phyloP scores from a whole-genome alignment of 2,329 filamentous ascomycete genomes.

The Thelonectria discophora region DNA sequence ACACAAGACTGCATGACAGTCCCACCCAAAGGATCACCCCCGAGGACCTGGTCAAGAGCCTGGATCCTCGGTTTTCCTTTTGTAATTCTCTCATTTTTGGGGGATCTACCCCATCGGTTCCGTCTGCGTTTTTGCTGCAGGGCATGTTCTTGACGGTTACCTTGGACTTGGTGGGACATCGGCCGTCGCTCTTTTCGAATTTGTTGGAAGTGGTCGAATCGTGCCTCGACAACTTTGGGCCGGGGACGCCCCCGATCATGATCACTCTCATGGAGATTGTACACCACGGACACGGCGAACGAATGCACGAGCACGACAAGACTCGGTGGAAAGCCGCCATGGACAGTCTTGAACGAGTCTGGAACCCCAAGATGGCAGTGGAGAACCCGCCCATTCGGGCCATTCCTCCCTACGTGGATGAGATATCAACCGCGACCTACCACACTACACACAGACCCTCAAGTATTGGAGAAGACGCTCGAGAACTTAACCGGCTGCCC shows the following conservation, averaged over 20 bases:
- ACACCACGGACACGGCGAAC: slow-evolving; percentile 43
- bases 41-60: slow-evolving; percentile 45
- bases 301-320: slow-evolving; percentile 48
- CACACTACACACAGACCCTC: slow-evolving; percentile 34
- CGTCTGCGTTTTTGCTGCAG: slow-evolving; percentile 50
- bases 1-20: slow-evolving; percentile 29
- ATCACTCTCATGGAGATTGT: slow-evolving; percentile 49
- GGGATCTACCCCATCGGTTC: slow-evolving; percentile 46
- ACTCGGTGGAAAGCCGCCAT: slow-evolving; percentile 44
- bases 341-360: slow-evolving; percentile 40
- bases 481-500: slow-evolving; percentile 37
- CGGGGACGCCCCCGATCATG: slow-evolving; percentile 48
- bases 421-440: slow-evolving; percentile 42
- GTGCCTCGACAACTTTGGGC: slow-evolving; percentile 46
- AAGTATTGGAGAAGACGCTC: slow-evolving; percentile 34
- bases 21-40: slow-evolving; percentile 29
- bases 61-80: slow-evolving; percentile 49
- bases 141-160: slow-evolving; percentile 50
- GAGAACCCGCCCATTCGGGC: slow-evolving; percentile 28
- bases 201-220: slow-evolving; percentile 49
- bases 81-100: slow-evolving; percentile 52
- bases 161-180: slow-evolving; percentile 44
- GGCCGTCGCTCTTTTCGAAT: slow-evolving; percentile 49
- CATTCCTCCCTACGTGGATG: slow-evolving; percentile 39
- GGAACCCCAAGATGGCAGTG: slow-evolving; percentile 35